phyloP scores from a whole-genome alignment of 2,329 filamentous ascomycete species.

The Zymoseptoria ardabiliae region DNA sequence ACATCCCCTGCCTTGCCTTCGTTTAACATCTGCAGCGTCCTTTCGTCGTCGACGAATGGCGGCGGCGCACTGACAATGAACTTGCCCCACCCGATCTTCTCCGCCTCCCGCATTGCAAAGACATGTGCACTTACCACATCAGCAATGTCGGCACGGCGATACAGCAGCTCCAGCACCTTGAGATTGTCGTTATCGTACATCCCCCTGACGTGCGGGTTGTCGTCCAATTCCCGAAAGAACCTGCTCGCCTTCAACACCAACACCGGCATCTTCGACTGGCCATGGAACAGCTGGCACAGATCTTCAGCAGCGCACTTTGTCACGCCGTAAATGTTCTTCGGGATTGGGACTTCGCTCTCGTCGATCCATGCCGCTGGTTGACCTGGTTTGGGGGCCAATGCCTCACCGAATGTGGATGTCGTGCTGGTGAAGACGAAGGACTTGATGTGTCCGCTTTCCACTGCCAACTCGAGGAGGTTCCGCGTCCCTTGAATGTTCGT shows the following conservation, averaged over 20 bases:
- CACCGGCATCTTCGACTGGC: constrained; percentile 34
- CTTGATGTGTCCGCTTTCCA: constrained; percentile 5
- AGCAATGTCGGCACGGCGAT: constrained; percentile 12
- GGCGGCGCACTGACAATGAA: constrained; percentile 16
- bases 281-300: constrained; percentile 38
- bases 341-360: constrained; percentile 13
- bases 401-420: constrained; percentile 16
- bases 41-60: constrained; percentile 7
- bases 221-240: constrained; percentile 32
- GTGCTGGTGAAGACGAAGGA: constrained; percentile 16
- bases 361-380: constrained; percentile 19
- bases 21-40: constrained; percentile 2
- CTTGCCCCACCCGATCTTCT: constrained; percentile 11
- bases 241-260: constrained; percentile 42
- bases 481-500: constrained; percentile 16
- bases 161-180: constrained; percentile 16
- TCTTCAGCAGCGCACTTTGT: constrained; percentile 46
- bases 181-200: constrained; percentile 13
- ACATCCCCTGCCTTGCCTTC: constrained; percentile 1
- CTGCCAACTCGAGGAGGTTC: constrained; percentile 15
- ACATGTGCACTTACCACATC: constrained; percentile 14
- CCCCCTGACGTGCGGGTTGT: constrained; percentile 8
- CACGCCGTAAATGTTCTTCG: constrained; percentile 30
- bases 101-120: constrained; percentile 11
- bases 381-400: constrained; percentile 11